phyloP scores from a whole-genome alignment of 2,329 filamentous ascomycete genomes.

The Raffaelea deltoideospora region DNA sequence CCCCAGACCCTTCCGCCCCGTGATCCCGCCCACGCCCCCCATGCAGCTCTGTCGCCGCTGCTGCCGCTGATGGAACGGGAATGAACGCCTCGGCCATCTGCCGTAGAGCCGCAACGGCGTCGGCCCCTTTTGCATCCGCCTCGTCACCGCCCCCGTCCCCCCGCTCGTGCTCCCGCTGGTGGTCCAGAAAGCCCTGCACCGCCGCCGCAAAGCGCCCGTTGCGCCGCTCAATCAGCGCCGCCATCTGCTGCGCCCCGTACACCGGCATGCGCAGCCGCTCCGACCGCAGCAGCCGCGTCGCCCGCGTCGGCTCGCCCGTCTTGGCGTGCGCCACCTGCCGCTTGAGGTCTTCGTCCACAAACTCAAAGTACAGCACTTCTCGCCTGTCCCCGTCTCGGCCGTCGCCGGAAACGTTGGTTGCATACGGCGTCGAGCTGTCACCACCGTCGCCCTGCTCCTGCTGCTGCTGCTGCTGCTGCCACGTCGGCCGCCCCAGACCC shows the following conservation, averaged over 20 bases:
- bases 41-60: conserved; percentile 4
- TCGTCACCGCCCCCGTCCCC: neutral
- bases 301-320: conserved; percentile 56
- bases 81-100: conserved; percentile 43
- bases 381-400: too few relatives aligned
- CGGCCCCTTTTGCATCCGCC: conserved; percentile 42
- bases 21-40: conserved; percentile 34
- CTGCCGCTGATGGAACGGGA: conserved; percentile 31
- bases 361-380: conserved; percentile 81
- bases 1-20: conserved; percentile 29
- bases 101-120: conserved; percentile 53
- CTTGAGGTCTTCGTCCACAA: conserved; percentile 81
- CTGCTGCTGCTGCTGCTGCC: conserved; percentile 5
- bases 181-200: conserved; percentile 65
- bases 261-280: conserved; percentile 85
- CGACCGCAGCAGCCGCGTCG: conserved; percentile 52
- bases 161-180: conserved; percentile 27
- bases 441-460: conserved; percentile 4
- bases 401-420: conserved; percentile 25
- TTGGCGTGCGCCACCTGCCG: conserved; percentile 57
- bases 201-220: conserved; percentile 72
- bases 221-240: conserved; percentile 72
- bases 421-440: conserved; percentile 16
- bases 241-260: conserved; percentile 86
- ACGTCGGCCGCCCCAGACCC: conserved; percentile 16